These are phyloP conservation scores for Phialophora tarda DNA, from an alignment of 2,329 filamentous ascomycete genomes.

Conservation along the genomic window DNA sequence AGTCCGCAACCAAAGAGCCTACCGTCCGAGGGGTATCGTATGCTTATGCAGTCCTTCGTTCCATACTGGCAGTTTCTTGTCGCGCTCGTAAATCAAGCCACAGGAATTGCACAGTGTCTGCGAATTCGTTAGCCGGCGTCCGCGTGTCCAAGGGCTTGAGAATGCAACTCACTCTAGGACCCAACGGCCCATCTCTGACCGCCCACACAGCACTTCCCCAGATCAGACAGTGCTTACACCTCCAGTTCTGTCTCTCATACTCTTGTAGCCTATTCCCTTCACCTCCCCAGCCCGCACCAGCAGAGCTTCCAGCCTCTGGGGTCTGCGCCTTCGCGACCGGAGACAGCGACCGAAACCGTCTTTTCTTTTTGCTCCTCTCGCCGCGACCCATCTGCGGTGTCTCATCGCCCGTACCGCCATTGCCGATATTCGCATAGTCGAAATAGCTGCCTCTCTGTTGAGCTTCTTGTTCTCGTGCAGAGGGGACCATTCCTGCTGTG, in stretches of 20 bases:
- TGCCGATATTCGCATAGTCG: constrained; percentile 56
- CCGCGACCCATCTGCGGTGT: constrained; percentile 83
- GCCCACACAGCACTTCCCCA: constrained; percentile 94
- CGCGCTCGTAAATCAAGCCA: constrained; percentile 84
- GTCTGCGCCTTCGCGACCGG: constrained; percentile 77
- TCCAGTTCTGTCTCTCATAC: constrained; percentile 79
- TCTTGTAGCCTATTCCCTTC: constrained; percentile 67
- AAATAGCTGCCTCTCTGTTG: constrained; percentile 63
- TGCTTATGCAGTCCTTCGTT: constrained; percentile 70
- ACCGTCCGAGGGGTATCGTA: constrained; percentile 49
- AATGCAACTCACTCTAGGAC: constrained; percentile 71
- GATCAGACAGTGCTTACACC: constrained; percentile 84
- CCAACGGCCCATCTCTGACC: constrained; percentile 86
- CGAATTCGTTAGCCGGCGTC: constrained; percentile 20
- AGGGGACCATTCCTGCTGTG: constrained; percentile 72
- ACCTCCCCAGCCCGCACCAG: constrained; percentile 71
- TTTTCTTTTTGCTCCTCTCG: constrained; percentile 93
- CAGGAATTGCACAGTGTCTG: constrained; percentile 93
- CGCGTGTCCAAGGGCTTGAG: neutral
- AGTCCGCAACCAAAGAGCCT: neutral
- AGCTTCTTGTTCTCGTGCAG: constrained; percentile 68
- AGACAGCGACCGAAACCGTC: constrained; percentile 85
- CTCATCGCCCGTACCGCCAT: constrained; percentile 53
- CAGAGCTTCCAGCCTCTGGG: constrained; percentile 65
- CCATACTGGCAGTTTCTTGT: constrained; percentile 81